Evolutionary conservation across 768 basidiomycete species (phyloP), one percentile per base, ranked within the genome.

Genomic region (Naganishia randhawae): DNA sequence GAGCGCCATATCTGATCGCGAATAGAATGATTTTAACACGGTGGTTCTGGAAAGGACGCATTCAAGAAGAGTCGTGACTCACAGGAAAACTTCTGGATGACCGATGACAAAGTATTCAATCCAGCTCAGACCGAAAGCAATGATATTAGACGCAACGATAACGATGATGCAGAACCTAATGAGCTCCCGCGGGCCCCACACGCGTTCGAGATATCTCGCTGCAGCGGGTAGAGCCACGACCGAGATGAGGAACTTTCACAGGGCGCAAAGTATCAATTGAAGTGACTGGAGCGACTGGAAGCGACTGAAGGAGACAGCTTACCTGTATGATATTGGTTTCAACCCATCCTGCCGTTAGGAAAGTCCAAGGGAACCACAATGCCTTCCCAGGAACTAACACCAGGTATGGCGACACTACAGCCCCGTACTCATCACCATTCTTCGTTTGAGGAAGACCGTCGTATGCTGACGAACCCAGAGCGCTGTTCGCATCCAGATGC

Each of bases 171-270:
- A 88, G 80, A 99, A 96, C 80, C 93, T 91, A 71, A 89, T 73
- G 1, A 87, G 88, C 79, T 97, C 93, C 22, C 88, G 74, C 50
- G 88, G 84, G 45, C 96, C 95, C 96, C 96, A 99, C 65, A 99
- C 82, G 32, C 94, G 85, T 78, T 99, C 96, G 63, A 99, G 83
- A 78, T 98, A 98, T 70, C 90, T 87, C 61, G 92, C 83, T 42
- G 89, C 87, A 17, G 92, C 85, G 50, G 92, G 89, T 11, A 98
- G 84, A 67, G 88, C 84, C 62, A 93, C 79, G 66, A 91, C 81
- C 2, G 92, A 87, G 69, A 88, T 83, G 61, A 89, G 73, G 71
- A 97, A 85, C 95, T 98, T 14, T 8, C 14, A 57, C 22, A 8
- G 27, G 8, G 9, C 16, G 29, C 3, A 11, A 6, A 16, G 22